Percentiles rank a stretch among this genome's conserved stretches.
phyloP scores from a whole-genome alignment of 2,329 filamentous ascomycete species.

The Calonectria hongkongensis region DNA sequence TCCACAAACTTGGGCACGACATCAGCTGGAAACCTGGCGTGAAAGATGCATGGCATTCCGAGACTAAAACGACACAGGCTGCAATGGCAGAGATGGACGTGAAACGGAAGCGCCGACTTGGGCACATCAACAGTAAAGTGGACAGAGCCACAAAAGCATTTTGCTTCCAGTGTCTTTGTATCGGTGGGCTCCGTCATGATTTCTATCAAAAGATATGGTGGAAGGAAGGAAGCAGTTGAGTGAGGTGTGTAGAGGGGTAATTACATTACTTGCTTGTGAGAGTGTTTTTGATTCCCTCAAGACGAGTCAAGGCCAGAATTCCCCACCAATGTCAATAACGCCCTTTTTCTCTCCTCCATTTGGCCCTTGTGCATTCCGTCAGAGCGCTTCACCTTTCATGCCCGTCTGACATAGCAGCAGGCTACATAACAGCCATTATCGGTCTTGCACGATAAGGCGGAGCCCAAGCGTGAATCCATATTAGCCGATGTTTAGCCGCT shows the following conservation, averaged over 20 bases:
- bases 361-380: constrained; percentile 1
- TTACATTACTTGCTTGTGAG: not conserved
- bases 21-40: constrained; percentile 60
- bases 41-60: constrained; percentile 65
- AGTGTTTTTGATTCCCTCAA: too few species aligned
- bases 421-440: not conserved
- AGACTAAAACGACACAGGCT: constrained; percentile 65
- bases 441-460: not conserved
- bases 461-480: constrained; percentile 6
- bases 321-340: constrained; percentile 36
- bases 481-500: constrained; percentile 55
- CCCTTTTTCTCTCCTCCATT: constrained; percentile 3
- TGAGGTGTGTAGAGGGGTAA: not conserved
- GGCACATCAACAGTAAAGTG: constrained; percentile 65
- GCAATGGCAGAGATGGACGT: constrained; percentile 67
- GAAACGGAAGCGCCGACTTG: constrained; percentile 61
- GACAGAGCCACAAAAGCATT: constrained; percentile 66
- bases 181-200: constrained; percentile 47
- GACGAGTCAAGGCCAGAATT: not conserved
- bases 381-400: not conserved
- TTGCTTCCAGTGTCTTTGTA: constrained; percentile 63
- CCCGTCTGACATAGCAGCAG: not conserved
- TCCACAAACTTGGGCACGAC: constrained; percentile 62
- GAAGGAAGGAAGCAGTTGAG: constrained; percentile 15
- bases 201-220: not conserved